These are phyloP conservation scores for Breynia disticha DNA, from an alignment of 441 rosid genomes.

Conservation along the genomic window DNA sequence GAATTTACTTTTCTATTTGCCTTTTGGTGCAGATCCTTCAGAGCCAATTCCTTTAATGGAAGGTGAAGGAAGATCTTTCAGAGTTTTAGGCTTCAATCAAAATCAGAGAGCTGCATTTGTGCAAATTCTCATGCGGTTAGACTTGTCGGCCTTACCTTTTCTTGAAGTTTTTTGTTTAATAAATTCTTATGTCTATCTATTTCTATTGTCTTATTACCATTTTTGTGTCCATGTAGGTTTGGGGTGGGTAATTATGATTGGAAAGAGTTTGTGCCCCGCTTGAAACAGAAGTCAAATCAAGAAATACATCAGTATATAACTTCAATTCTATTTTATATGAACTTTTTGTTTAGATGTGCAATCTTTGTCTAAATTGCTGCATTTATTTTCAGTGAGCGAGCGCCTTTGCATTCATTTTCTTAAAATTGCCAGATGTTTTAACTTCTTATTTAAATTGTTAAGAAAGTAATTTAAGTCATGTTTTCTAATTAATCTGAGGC, in stretches of 20 bases:
- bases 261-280: slow-evolving; percentile 76
- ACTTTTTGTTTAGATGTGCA: too few species aligned
- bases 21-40: slow-evolving; percentile 38
- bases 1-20: slow-evolving; percentile 13
- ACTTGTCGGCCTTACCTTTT: slow-evolving; percentile 7
- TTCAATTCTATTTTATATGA: not conserved
- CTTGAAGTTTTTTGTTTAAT: not conserved
- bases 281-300: slow-evolving; percentile 85
- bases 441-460: too few species aligned
- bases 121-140: slow-evolving; percentile 85
- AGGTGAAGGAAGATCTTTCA: slow-evolving; percentile 95
- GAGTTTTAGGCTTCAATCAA: slow-evolving; percentile 89
- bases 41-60: slow-evolving; percentile 93
- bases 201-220: not conserved
- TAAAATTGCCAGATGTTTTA: too few species aligned
- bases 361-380: too few species aligned
- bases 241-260: slow-evolving; percentile 90
- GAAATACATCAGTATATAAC: slow-evolving; percentile 64
- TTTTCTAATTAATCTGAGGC: too few species aligned
- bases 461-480: too few species aligned
- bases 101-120: slow-evolving; percentile 95
- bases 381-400: too few species aligned
- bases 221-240: slow-evolving; percentile 43
- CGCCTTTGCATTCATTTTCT: too few species aligned
- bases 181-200: not conserved